These are phyloP conservation scores for Candida khao-thaluensis DNA, from an alignment of 805 yeast genomes.

Conservation along the genomic window DNA sequence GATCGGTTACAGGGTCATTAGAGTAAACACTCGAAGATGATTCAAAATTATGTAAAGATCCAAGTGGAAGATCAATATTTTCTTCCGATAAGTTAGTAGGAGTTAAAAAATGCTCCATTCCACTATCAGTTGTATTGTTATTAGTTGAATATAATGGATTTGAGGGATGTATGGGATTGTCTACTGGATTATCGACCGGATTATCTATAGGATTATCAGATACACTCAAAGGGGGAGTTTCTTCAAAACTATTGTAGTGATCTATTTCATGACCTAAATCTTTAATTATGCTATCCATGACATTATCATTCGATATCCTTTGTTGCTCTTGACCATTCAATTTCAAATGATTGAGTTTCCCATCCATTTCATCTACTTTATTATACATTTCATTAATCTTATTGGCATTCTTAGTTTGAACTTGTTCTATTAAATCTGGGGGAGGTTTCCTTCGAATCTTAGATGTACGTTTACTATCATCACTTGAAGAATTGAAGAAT, in stretches of 20 bases:
- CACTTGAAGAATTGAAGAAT: neutral
- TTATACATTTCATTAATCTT: conserved; percentile 4
- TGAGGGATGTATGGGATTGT: no score
- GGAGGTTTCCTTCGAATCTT: conserved; percentile 12
- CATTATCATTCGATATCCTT: neutral
- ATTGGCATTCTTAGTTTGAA: conserved; percentile 6
- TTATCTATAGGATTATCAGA: no score
- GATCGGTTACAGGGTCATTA: neutral
- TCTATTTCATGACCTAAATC: conserved; percentile 6
- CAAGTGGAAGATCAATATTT: conserved; percentile 10
- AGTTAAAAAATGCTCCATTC: neutral
- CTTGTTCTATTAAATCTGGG: conserved; percentile 8
- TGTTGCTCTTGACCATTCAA: neutral
- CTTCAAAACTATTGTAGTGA: neutral
- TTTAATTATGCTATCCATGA: conserved; percentile 4
- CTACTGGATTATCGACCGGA: no score
- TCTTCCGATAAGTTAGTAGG: neutral
- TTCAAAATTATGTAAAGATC: conserved; percentile 5
- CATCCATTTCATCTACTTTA: neutral
- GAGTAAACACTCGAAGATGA: conserved; percentile 4
- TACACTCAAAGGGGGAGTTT: no score
- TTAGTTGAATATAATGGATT: no score
- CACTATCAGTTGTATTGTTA: no score
- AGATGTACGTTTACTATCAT: neutral
- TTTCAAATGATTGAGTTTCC: neutral